Conservation (phyloP, 495 filamentous ascomycete species). For the Penicilliopsis zonata region DNA sequence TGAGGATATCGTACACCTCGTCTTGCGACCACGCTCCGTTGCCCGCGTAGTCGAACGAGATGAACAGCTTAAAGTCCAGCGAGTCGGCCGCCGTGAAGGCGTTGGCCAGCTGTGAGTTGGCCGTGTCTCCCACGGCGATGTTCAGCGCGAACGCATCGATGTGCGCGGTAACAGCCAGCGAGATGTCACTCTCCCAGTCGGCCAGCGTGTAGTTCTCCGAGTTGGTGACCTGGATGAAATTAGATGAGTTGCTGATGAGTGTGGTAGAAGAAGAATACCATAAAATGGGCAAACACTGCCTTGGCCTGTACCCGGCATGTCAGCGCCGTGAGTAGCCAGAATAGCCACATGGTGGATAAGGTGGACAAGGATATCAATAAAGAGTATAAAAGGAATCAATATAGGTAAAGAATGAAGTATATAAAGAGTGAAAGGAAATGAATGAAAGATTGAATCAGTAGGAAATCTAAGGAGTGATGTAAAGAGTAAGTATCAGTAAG, state of each 20-base stretch:
- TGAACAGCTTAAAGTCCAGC: constrained; percentile 48
- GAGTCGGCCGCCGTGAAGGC: constrained; percentile 46
- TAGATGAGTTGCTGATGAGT: constrained; percentile 2
- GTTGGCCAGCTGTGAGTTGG: constrained; percentile 27
- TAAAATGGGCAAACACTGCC: constrained; percentile 26
- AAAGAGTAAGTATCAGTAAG: no score
- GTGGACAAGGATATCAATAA: no score
- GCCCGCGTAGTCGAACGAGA: constrained; percentile 61
- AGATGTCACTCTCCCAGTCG: constrained; percentile 50
- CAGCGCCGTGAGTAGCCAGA: background rate
- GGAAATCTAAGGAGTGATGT: no score
- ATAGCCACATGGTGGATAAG: background rate
- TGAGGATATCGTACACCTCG: constrained; percentile 42
- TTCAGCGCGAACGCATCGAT: constrained; percentile 72
- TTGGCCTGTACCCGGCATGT: constrained; percentile 9
- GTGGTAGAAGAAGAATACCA: constrained; percentile 9
- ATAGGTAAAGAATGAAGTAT: no score
- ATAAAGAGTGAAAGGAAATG: background rate
- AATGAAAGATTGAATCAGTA: no score
- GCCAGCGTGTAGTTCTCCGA: constrained; percentile 13
- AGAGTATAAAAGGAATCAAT: no score
- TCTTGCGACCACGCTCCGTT: constrained; percentile 41
- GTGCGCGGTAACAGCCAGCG: constrained; percentile 41
- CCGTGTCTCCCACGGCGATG: constrained; percentile 39
- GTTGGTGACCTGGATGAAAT: constrained; percentile 12